Evolutionary conservation across 2,329 filamentous ascomycete genomes (phyloP).

Genomic region (Neurospora sp.): DNA sequence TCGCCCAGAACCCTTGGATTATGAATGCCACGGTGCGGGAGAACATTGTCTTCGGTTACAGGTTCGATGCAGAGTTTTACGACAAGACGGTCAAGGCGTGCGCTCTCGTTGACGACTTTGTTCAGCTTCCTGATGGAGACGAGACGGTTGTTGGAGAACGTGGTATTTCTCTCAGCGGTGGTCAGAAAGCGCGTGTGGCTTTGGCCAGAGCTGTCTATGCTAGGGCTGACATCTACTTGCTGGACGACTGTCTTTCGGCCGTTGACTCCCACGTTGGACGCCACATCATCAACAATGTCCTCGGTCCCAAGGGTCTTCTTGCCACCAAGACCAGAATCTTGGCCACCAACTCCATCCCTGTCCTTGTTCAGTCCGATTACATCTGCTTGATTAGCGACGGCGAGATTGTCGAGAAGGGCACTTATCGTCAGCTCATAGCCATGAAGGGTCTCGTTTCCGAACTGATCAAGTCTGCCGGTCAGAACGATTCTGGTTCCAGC

Average conservation of each 20-base stretch:
- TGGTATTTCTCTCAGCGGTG: slow-evolving; percentile 90
- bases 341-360: slow-evolving; percentile 89
- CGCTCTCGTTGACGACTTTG: slow-evolving; percentile 82
- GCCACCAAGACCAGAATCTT: slow-evolving; percentile 81
- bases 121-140: slow-evolving; percentile 86
- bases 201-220: slow-evolving; percentile 93
- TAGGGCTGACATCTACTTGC: slow-evolving; percentile 86
- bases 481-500: slow-evolving; percentile 36
- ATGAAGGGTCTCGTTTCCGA: slow-evolving; percentile 88
- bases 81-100: slow-evolving; percentile 87
- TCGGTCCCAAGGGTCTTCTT: slow-evolving; percentile 76
- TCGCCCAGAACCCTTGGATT: slow-evolving; percentile 88
- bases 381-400: slow-evolving; percentile 79
- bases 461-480: slow-evolving; percentile 67
- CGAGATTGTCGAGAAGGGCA: slow-evolving; percentile 76
- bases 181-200: slow-evolving; percentile 89
- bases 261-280: slow-evolving; percentile 97
- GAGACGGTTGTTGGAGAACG: slow-evolving; percentile 94
- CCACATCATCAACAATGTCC: slow-evolving; percentile 89
- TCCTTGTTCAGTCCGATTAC: slow-evolving; percentile 80
- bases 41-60: slow-evolving; percentile 93
- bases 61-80: slow-evolving; percentile 89
- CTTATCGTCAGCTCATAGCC: slow-evolving; percentile 81
- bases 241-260: slow-evolving; percentile 90
- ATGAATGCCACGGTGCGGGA: slow-evolving; percentile 97